Evolutionary conservation across 2,329 filamentous ascomycete species (phyloP), one percentile per base, ranked within the genome.

Genomic region (Pseudocercospora musae): DNA sequence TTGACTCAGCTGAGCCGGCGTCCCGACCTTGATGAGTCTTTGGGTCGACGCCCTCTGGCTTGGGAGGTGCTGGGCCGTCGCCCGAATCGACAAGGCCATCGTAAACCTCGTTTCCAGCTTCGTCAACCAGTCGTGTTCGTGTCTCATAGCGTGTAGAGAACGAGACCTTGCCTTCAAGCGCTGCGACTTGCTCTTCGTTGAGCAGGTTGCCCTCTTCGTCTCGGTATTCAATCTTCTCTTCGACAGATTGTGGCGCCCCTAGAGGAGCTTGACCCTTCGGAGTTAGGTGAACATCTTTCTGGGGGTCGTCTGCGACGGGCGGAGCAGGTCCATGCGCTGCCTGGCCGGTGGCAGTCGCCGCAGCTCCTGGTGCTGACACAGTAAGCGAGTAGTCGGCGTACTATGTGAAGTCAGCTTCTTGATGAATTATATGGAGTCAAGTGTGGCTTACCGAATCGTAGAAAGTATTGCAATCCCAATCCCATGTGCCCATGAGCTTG

Each of bases 391-490:
- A 75, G 18, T 75, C 72, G 33, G 71, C 70, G 60, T 76, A 76
- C 73, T 74, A 58, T 11, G 23, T 18, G 21, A n/a, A 25, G 53
- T 31, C 49, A 31, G 21, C 4, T 5, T 52, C 4, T 15, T 15
- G 11, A 2, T 15, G 9, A n/a, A n/a, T n/a, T n/a, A n/a, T 11
- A 31, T 8, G 11, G n/a, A 18, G 8, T 15, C 44, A 18, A 20
- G 15, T n/a, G 1, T 8, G 31, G 89, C 91, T 90, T 87, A 97
- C 93, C 74, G 87, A 87, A 68, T 88, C 88, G 70, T 89, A 82
- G 81, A 99, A 99, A 63, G 86, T 93, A 77, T 96, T 96, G 85
- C 95, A 99, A 78, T 99, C 95, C 85, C 94, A 99, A 76, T 99
- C 95, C 95, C 95, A 99, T 1, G 87, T 89, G 62, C 84, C 81